Percentiles rank a stretch among this genome's conserved stretches.
Conservation (phyloP, 371 early-diverging fungal genomes). For the Phascolomyces articulosus region DNA sequence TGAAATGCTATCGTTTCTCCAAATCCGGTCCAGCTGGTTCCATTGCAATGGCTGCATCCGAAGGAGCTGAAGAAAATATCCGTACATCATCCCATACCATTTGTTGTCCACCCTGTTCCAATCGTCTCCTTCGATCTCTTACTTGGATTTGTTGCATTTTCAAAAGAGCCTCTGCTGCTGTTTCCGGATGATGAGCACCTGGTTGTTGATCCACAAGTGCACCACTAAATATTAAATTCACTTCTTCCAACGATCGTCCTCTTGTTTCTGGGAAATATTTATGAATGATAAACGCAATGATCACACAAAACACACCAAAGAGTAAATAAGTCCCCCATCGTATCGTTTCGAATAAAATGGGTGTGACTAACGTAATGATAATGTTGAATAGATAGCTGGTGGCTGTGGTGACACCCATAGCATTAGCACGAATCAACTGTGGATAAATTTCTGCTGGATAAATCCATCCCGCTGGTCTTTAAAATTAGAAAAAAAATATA, state of each 20-base stretch:
- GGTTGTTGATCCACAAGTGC: slow-evolving; percentile 43
- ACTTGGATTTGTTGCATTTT: slow-evolving; percentile 20
- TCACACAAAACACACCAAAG: slow-evolving; percentile 61
- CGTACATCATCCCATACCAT: slow-evolving; percentile 3
- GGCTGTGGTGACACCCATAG: slow-evolving; percentile 79
- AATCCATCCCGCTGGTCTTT: slow-evolving; percentile 86
- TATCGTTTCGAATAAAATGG: slow-evolving; percentile 60
- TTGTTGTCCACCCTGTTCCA: slow-evolving; percentile 8
- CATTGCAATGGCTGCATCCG: slow-evolving; percentile 2
- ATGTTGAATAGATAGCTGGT: slow-evolving; percentile 83
- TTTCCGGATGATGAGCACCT: slow-evolving; percentile 53
- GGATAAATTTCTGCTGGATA: slow-evolving; percentile 88
- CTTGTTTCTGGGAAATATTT: slow-evolving; percentile 82
- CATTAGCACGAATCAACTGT: slow-evolving; percentile 73
- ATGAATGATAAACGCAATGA: slow-evolving; percentile 61
- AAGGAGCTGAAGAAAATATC: background rate
- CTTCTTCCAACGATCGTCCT: slow-evolving; percentile 47
- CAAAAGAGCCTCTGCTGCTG: slow-evolving; percentile 45
- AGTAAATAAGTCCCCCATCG: slow-evolving; percentile 64
- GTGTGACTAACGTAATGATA: slow-evolving; percentile 58
- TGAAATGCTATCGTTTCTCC: background rate
- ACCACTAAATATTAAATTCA: slow-evolving; percentile 51
- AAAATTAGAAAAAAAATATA: background rate
- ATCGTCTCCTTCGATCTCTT: slow-evolving; percentile 17
- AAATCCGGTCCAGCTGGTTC: background rate